These are phyloP conservation scores for Crithidia thermophila DNA, from an alignment of 208 protist species.

Conservation along the genomic window DNA sequence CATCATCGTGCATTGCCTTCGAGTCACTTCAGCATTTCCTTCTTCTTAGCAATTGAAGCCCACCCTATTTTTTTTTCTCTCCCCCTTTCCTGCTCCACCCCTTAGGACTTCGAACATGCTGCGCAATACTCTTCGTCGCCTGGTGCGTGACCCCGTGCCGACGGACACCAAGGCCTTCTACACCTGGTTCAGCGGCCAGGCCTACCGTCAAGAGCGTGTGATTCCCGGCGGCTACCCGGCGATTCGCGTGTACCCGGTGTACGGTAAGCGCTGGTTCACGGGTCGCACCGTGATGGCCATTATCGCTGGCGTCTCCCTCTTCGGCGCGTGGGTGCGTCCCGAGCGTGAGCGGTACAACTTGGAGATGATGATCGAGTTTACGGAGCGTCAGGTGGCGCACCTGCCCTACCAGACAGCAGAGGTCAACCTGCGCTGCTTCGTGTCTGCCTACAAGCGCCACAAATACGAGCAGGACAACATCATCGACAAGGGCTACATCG, in stretches of 20 bases:
- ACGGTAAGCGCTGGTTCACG: constrained; percentile 92
- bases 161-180: constrained; percentile 91
- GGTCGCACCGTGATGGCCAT: constrained; percentile 86
- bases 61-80: neutral
- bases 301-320: constrained; percentile 84
- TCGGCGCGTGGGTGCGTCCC: constrained; percentile 83
- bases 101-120: constrained; percentile 45
- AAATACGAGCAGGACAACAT: constrained; percentile 89
- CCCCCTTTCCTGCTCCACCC: neutral
- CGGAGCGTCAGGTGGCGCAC: constrained; percentile 78
- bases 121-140: constrained; percentile 39
- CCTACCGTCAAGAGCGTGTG: constrained; percentile 89
- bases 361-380: constrained; percentile 91
- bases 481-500: constrained; percentile 91
- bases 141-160: constrained; percentile 88
- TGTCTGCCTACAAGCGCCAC: constrained; percentile 87
- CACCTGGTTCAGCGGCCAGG: constrained; percentile 90
- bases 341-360: constrained; percentile 91
- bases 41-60: neutral
- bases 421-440: constrained; percentile 76
- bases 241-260: constrained; percentile 88
- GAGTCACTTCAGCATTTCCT: constrained; percentile 2
- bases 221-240: constrained; percentile 89
- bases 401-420: constrained; percentile 91
- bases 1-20: neutral